These are phyloP conservation scores for Thecaphora thlaspeos DNA, from an alignment of 1,284 basidiomycete species.

Conservation along the genomic window DNA sequence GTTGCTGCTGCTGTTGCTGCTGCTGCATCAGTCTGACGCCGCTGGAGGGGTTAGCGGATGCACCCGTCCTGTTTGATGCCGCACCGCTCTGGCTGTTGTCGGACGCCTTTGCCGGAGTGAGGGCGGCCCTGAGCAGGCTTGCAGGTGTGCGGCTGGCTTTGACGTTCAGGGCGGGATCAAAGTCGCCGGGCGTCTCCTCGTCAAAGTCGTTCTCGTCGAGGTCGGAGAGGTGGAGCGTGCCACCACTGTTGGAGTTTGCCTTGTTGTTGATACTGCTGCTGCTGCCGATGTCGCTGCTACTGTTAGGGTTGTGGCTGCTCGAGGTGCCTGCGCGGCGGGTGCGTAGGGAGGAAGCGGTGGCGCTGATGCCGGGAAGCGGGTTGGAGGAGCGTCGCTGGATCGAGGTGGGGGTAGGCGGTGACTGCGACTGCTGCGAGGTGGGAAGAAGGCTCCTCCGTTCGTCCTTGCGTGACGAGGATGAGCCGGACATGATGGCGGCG, in stretches of 20 bases:
- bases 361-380: constrained; percentile 51
- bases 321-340: constrained; percentile 31
- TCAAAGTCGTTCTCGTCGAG: constrained; percentile 46
- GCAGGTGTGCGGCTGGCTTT: constrained; percentile 13
- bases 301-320: neutral
- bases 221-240: constrained; percentile 8
- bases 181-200: constrained; percentile 45
- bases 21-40: no score
- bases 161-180: constrained; percentile 28
- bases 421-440: constrained; percentile 16
- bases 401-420: constrained; percentile 4
- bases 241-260: neutral
- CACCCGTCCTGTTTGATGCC: no score
- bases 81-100: neutral
- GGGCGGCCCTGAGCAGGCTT: constrained; percentile 16
- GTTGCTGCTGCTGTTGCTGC: no score
- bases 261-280: neutral
- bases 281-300: neutral
- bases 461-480: neutral
- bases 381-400: constrained; percentile 35
- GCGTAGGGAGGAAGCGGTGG: constrained; percentile 50
- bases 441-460: constrained; percentile 31
- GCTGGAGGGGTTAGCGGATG: no score
- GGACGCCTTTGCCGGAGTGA: constrained; percentile 3
- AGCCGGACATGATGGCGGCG: constrained; percentile 22